Base-by-base conservation (phyloP, 495 filamentous ascomycete genomes). In the Penicillium lagena region DNA sequence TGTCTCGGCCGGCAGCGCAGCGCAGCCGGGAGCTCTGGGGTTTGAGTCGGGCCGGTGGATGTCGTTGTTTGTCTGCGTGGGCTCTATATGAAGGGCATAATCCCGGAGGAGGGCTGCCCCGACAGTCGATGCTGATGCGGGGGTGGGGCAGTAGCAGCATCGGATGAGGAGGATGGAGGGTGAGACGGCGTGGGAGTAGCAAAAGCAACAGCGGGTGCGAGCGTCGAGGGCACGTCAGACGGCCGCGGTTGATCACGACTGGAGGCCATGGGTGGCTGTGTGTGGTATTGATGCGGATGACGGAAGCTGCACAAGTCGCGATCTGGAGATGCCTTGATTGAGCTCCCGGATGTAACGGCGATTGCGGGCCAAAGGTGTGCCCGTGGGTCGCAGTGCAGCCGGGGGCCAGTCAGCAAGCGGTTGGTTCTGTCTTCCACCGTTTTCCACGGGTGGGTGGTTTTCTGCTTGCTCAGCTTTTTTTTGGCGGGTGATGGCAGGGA, bases 31-130 rank as follows among this genome's bases (percentile, higher is more conserved):
- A 9, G 40, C 40, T 40, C 29, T 40, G 9, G 51, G 43, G 37
- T 61, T 35, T 14, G 57, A 39, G 41, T 61, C 52, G 45, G 54
- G 50, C 11, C 48, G 48, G 46, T 49, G 52, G 34, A 64, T 62
- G 32, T 69, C 64, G 49, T 60, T 55, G 33, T 59, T 49, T 40
- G 63, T 60, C 40, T 67, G 56, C 13, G 66, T 65, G 9, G 64
- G 60, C 40, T 67, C 63, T 64, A 72, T 63, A 48, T 66, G 56
- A 41, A 54, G 52, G 44, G 62, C 67, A 71, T 71, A 68, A 38
- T 75, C 72, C 46, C 64, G 67, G 22, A 67, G 67, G 29, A 71
- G 64, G 9, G 66, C 64, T 12, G 67, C 59, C 43, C 62, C 59
- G 52, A 64, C 48, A 32, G 46, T 51, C 14, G 58, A 50, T n/a